Percentiles rank a stretch among this genome's conserved stretches.
Conservation (phyloP, 176 grass and related monocot genomes). For the Aegilops tauschii region DNA sequence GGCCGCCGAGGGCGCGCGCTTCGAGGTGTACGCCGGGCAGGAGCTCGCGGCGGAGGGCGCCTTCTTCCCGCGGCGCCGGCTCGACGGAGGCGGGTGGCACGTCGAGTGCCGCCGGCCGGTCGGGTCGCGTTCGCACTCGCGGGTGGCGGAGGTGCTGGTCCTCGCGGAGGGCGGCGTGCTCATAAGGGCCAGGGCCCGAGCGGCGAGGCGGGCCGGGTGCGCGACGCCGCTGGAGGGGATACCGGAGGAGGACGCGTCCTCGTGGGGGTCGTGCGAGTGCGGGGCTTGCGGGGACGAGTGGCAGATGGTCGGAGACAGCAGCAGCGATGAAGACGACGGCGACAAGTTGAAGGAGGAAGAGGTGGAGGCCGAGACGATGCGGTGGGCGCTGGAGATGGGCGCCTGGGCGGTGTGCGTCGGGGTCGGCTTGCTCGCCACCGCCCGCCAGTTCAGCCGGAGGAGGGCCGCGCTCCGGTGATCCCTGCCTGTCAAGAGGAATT, state of each 20-base stretch:
- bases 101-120: conserved; percentile 25
- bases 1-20: conserved; percentile 50
- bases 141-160: conserved; percentile 37
- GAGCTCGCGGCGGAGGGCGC: conserved; percentile 20
- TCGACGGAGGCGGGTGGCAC: conserved; percentile 17
- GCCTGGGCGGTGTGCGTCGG: too few relatives aligned
- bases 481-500: too few relatives aligned
- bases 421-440: too few relatives aligned
- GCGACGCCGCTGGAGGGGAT: too few relatives aligned
- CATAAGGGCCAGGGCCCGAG: conserved; percentile 20
- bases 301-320: too few relatives aligned
- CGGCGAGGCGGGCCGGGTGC: background rate
- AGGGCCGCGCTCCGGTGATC: too few relatives aligned
- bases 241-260: too few relatives aligned
- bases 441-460: too few relatives aligned
- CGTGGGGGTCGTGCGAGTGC: too few relatives aligned
- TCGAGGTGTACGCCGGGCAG: conserved; percentile 48
- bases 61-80: conserved; percentile 21
- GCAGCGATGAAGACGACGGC: too few relatives aligned
- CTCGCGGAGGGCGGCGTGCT: conserved; percentile 33
- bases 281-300: too few relatives aligned
- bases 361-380: conserved; percentile 30
- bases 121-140: background rate
- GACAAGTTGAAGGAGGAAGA: background rate
- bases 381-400: too few relatives aligned